Conservation (phyloP, 345 rosid species). For the Camelina laxa region DNA sequence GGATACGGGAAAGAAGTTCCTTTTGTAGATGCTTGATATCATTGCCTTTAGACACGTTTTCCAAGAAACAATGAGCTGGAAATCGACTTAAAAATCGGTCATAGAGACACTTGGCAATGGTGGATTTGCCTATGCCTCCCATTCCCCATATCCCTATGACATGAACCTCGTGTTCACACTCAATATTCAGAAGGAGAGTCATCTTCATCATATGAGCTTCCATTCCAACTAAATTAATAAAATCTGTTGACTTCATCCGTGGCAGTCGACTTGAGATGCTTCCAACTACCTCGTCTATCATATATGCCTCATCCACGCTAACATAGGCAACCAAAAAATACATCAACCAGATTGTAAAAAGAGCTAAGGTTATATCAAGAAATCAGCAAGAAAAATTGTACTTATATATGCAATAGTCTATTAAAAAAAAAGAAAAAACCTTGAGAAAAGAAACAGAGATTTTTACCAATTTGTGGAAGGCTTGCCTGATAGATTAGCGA, state of each 20-base stretch:
- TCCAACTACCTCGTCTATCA: neutral
- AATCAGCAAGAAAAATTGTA: no score
- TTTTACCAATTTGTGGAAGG: neutral
- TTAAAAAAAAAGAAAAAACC: no score
- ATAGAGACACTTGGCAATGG: constrained; percentile 16
- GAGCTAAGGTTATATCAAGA: no score
- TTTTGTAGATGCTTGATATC: neutral
- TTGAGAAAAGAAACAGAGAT: no score
- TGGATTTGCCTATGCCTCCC: constrained; percentile 33
- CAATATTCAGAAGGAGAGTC: neutral
- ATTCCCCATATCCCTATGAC: constrained; percentile 32
- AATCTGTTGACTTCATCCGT: neutral
- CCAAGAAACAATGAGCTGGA: neutral
- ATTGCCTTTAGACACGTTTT: no score
- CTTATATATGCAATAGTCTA: no score
- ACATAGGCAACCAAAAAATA: neutral
- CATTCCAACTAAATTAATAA: constrained; percentile 27
- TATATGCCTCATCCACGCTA: neutral
- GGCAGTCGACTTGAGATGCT: neutral
- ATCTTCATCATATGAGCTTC: constrained; percentile 12
- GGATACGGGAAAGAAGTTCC: neutral
- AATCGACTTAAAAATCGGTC: neutral
- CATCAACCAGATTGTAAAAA: no score
- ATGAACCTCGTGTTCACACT: neutral
- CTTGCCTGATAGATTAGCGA: neutral